Evolutionary conservation across 192 early-diverging fungal species (phyloP), one percentile per base, ranked within the genome.

Genomic region (Haplosporangium gracile): DNA sequence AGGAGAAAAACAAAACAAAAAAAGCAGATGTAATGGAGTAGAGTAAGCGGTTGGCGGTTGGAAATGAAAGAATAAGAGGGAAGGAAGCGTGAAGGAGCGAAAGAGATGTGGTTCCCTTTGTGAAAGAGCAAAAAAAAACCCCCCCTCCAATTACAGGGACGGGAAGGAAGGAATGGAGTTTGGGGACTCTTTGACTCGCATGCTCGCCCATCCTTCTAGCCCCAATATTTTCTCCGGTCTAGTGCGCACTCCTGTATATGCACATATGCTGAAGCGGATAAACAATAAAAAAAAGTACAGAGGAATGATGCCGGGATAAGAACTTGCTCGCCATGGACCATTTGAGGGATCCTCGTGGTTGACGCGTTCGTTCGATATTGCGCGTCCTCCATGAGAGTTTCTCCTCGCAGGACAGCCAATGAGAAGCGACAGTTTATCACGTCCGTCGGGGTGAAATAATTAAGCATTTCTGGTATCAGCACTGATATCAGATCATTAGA

Each of bases 161-260:
- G 13, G 32, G 26, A 18, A 49, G 47, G 7, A 10, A 60, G 55
- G 55, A 29, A 65, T 3, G 60, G 60, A 32, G 10, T 8, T 18
- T 5, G 3, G 60, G 29, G 26, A 29, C 29, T 32, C 55, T 51
- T 51, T 18, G n/a, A 60, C n/a, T 26, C 60, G 29, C 60, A 65
- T 16, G 29, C 29, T 65, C 5, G 18, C 16, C 49, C 49, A 65
- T 32, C 26, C 29, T 32, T 11, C 29, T 32, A 34, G 60, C 29
- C 60, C 11, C 60, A 65, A 65, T 65, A 65, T 65, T 34, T 65
- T 65, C 60, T 65, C 60, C 60, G 26, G 29, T 32, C 60, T 65
- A 65, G 29, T 32, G 10, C 8, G 32, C 60, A 29, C 55, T n/a
- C 2, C 18, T 11, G 1, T 16, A 49, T 49, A 18, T 16, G 18